Conservation (phyloP, 495 filamentous ascomycete species). For the Lasiosphaeria miniovina region DNA sequence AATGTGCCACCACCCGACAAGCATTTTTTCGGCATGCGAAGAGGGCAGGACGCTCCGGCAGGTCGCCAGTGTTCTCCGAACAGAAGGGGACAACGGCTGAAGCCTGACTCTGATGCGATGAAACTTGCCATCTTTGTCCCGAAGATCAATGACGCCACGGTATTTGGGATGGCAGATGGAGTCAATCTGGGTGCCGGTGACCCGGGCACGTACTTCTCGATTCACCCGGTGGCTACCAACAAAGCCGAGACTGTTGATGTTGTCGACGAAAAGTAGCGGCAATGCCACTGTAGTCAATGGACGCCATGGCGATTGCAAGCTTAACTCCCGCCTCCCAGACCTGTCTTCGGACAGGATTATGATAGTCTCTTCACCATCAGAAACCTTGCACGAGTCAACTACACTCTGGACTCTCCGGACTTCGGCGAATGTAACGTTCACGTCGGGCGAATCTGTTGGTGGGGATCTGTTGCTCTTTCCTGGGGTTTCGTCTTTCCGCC, state of each 20-base stretch:
- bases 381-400: constrained; percentile 70
- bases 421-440: constrained; percentile 39
- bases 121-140: constrained; percentile 56
- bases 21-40: constrained; percentile 59
- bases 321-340: constrained; percentile 61
- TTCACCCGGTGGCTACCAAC: constrained; percentile 28
- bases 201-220: constrained; percentile 10
- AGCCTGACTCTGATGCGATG: constrained; percentile 67
- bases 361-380: constrained; percentile 65
- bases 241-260: constrained; percentile 39
- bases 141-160: constrained; percentile 60
- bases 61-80: constrained; percentile 56
- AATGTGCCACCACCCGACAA: constrained; percentile 73
- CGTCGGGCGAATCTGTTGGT: neutral
- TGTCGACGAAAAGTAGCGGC: constrained; percentile 41
- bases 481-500: constrained; percentile 18
- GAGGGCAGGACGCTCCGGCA: constrained; percentile 62
- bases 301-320: constrained; percentile 74
- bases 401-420: constrained; percentile 56
- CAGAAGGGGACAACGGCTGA: constrained; percentile 59
- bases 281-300: constrained; percentile 53
- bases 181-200: constrained; percentile 36
- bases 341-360: constrained; percentile 65
- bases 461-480: constrained; percentile 23
- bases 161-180: constrained; percentile 43